Conservation (phyloP, 164 flowering plant genomes). For the Tetrastigma voinierianum region DNA sequence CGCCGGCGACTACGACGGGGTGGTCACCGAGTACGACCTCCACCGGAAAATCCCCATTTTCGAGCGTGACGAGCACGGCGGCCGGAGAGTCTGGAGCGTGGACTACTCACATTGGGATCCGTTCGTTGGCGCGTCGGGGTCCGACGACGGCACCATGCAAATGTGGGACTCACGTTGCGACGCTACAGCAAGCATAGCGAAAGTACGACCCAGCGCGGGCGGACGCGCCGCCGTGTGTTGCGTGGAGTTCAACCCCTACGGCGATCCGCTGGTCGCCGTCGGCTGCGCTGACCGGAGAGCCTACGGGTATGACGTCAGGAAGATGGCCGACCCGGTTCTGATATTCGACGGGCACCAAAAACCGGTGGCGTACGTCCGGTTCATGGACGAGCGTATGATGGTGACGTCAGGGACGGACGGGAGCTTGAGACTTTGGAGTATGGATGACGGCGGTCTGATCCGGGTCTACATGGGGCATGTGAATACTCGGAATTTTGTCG, state of each 20-base stretch:
- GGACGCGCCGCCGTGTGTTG: constrained; percentile 52
- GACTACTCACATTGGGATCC: constrained; percentile 51
- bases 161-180: constrained; percentile 69
- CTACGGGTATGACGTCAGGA: constrained; percentile 54
- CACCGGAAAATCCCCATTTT: constrained; percentile 46
- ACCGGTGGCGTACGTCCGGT: too few species aligned
- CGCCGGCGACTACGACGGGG: constrained; percentile 78
- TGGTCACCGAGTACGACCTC: constrained; percentile 67
- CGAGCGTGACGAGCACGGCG: constrained; percentile 83
- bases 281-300: constrained; percentile 65
- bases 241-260: constrained; percentile 61
- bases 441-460: constrained; percentile 14
- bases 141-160: constrained; percentile 69
- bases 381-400: too few species aligned
- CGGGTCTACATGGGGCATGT: constrained; percentile 62
- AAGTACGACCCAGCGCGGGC: constrained; percentile 32
- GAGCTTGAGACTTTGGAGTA: constrained; percentile 53
- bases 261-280: constrained; percentile 33
- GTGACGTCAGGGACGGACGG: constrained; percentile 60
- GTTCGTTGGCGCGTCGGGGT: too few species aligned
- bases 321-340: constrained; percentile 27
- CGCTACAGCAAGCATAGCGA: constrained; percentile 31
- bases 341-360: constrained; percentile 44
- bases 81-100: constrained; percentile 70
- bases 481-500: constrained; percentile 59